Evolutionary conservation across 75 land plant species (phyloP).

Genomic region (Sequoia sempervirens): DNA sequence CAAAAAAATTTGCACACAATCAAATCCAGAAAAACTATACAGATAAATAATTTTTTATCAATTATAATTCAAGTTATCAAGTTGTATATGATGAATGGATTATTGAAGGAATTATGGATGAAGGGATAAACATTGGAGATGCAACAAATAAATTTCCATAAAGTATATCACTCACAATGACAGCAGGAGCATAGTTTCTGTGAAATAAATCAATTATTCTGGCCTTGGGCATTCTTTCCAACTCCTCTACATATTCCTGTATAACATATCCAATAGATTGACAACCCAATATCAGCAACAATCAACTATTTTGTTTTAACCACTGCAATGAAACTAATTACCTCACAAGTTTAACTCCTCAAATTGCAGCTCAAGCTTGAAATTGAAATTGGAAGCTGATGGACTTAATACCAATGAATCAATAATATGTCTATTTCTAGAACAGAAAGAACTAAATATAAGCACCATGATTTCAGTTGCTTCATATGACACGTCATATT

Average conservation of each 20-base stretch:
- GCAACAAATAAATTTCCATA: background rate
- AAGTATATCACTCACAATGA: constrained; percentile 38
- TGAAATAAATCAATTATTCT: constrained; percentile 38
- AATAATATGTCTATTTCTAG: background rate
- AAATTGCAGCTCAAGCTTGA: background rate
- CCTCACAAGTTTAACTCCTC: too few species aligned
- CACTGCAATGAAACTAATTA: too few species aligned
- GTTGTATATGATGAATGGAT: background rate
- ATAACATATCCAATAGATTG: background rate
- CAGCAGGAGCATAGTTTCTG: constrained; percentile 28
- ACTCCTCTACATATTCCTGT: constrained; percentile 15
- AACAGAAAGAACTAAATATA: background rate
- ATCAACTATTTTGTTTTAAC: background rate
- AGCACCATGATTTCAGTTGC: constrained; percentile 35
- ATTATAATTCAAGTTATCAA: background rate
- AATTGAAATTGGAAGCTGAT: background rate
- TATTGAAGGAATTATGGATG: background rate
- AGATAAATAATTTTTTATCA: constrained; percentile 69
- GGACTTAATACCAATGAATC: constrained; percentile 26
- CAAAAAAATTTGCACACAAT: too few species aligned
- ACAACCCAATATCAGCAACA: background rate
- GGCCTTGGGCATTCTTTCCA: constrained; percentile 31
- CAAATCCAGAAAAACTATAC: too few species aligned
- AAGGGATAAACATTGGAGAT: background rate
- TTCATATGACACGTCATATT: constrained; percentile 35